Evolutionary conservation across 495 filamentous ascomycete species (phyloP).

Genomic region (Ramalina peruviana): DNA sequence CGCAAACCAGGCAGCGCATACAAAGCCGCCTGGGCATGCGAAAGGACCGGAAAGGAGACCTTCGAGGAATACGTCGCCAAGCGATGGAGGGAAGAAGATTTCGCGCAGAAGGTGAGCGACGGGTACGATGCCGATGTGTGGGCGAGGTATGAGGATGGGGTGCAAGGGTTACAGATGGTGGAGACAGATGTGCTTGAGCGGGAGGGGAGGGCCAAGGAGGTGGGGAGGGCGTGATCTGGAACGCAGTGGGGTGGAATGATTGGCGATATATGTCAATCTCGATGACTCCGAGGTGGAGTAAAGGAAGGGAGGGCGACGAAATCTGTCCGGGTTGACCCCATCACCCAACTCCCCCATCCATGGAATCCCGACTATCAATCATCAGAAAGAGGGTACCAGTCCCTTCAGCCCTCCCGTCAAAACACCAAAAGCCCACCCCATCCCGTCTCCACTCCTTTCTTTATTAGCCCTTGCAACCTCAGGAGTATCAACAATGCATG

Average conservation of each 20-base stretch:
- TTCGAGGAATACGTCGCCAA: constrained; percentile 77
- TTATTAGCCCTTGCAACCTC: no score
- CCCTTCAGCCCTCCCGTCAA: no score
- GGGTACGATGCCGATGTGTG: constrained; percentile 67
- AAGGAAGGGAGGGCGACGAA: background rate
- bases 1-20: constrained; percentile 50
- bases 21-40: constrained; percentile 85
- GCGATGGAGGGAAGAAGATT: constrained; percentile 74
- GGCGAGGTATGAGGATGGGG: constrained; percentile 57
- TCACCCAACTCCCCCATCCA: no score
- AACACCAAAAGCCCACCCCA: no score
- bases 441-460: no score
- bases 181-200: constrained; percentile 50
- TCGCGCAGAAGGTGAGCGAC: constrained; percentile 65
- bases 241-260: background rate
- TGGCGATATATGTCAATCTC: background rate
- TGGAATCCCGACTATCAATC: no score
- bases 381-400: no score
- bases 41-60: constrained; percentile 45
- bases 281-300: background rate
- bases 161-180: constrained; percentile 69
- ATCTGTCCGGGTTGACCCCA: no score
- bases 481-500: no score
- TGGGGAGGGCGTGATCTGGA: background rate
- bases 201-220: background rate